A percentile compares a stretch with the other conserved stretches of the same genome.
Conservation (phyloP, 2,329 filamentous ascomycete species). For the Xylariales sp. region DNA sequence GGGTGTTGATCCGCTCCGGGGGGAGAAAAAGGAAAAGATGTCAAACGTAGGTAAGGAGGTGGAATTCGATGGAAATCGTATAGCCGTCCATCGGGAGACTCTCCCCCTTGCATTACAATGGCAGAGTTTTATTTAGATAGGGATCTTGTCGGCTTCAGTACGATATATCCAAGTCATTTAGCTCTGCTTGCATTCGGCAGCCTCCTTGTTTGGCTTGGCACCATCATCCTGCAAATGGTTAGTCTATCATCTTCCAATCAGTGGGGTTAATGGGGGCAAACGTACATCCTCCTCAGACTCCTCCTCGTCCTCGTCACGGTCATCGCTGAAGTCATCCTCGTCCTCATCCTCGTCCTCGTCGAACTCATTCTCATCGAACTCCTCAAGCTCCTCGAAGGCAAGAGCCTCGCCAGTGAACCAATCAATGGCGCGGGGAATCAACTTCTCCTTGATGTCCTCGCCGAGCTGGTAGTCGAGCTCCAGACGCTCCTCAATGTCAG, state of each 20-base stretch:
- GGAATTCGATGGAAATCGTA: no score
- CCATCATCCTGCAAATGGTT: conserved; percentile 64
- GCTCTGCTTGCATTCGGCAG: conserved; percentile 95
- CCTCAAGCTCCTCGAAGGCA: conserved; percentile 88
- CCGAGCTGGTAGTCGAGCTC: conserved; percentile 98
- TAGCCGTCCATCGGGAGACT: no score
- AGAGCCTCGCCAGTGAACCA: conserved; percentile 99
- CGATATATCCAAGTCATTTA: conserved; percentile 48
- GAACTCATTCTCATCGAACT: conserved; percentile 77
- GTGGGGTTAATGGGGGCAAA: conserved; percentile 8
- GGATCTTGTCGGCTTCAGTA: no score
- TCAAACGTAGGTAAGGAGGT: no score
- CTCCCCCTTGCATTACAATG: no score
- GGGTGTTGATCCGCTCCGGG: no score
- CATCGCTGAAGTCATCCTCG: conserved; percentile 80
- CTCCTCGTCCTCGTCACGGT: conserved; percentile 72
- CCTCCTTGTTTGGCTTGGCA: conserved; percentile 88
- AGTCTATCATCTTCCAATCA: not conserved
- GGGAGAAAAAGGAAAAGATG: no score
- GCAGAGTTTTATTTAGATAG: no score
- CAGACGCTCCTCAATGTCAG: conserved; percentile 94
- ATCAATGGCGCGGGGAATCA: conserved; percentile 96
- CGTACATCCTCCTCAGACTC: conserved; percentile 75
- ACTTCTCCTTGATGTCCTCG: conserved; percentile 99
- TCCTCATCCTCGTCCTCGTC: conserved; percentile 87